These are phyloP conservation scores for Talaromyces sp. DNA, from an alignment of 2,329 filamentous ascomycete genomes.

Conservation along the genomic window DNA sequence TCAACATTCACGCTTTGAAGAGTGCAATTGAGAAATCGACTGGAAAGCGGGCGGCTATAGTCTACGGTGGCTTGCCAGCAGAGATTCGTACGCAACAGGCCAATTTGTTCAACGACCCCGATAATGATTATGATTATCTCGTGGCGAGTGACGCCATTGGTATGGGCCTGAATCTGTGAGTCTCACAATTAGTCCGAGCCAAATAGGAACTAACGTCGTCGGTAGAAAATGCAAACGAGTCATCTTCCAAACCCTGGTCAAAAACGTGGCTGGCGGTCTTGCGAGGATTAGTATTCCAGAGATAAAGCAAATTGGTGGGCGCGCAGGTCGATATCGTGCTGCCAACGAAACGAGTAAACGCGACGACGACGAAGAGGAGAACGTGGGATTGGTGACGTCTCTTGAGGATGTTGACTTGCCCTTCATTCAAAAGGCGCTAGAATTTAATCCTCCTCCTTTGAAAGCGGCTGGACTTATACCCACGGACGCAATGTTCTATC, in stretches of 20 bases:
- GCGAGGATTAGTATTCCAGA: conserved; percentile 67
- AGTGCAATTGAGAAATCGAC: conserved; percentile 71
- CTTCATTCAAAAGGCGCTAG: conserved; percentile 61
- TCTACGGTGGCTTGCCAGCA: conserved; percentile 87
- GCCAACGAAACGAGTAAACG: conserved; percentile 53
- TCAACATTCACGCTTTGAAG: conserved; percentile 78
- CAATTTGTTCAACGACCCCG: conserved; percentile 85
- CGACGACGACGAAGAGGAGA: conserved; percentile 21
- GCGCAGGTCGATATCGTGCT: conserved; percentile 80
- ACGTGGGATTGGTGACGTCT: conserved; percentile 73
- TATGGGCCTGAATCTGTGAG: conserved; percentile 90
- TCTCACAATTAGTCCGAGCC: conserved; percentile 14
- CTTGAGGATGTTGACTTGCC: conserved; percentile 68
- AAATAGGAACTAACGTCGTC: conserved; percentile 18
- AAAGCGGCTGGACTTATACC: conserved; percentile 70
- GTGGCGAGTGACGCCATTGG: conserved; percentile 95
- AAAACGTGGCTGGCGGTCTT: conserved; percentile 62
- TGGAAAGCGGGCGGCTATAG: conserved; percentile 78
- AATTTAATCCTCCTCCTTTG: conserved; percentile 62
- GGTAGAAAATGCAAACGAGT: conserved; percentile 74
- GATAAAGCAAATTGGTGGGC: conserved; percentile 90
- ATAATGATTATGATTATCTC: conserved; percentile 93
- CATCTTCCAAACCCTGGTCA: conserved; percentile 75
- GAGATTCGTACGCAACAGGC: conserved; percentile 92
- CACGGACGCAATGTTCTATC: conserved; percentile 65